Evolutionary conservation across 1,284 basidiomycete genomes (phyloP), one percentile per base, ranked within the genome.

Genomic region (Ceratobasidium sp.): DNA sequence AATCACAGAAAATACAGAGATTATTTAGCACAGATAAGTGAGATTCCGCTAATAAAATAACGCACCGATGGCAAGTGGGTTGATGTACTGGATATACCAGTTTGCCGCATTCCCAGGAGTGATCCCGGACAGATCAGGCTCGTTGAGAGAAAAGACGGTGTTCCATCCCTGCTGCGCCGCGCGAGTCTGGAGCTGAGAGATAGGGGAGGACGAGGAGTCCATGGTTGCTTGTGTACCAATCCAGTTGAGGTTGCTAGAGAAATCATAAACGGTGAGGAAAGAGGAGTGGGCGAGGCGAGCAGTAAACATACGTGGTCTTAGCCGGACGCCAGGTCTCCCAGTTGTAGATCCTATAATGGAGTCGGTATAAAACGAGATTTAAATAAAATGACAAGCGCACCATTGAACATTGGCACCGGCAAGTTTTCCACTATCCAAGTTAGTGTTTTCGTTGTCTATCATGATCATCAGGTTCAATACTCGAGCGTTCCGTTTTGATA

Each of bases 81-180:
- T 73, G 26, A 73, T 64, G 50, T 58, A 54, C 52, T 73, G 61
- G 38, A 64, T 73, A 32, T 73, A 73, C 72, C 72, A 73, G 43
- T 63, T 46, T 1, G 72, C 72, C 1, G 72, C 72, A 21, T 21
- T 54, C 44, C 1, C 2, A 2, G 72, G 43, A 18, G 49, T 50
- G 50, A 73, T 64, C 5, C 72, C 61, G 62, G 55, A 64, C 41
- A 73, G 7, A 47, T 73, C 72, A 18, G 72, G 61, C 52, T 73
- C 72, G 41, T 73, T 73, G 26, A 73, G 61, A 32, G 61, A 50
- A 41, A 73, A 66, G 11, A 73, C 72, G 18, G 64, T 69, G 41
- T 69, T 69, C 64, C 64, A 69, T 4, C 64, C 64, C 41, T 69
- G 64, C 18, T 69, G 64, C 2, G 72, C 72, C 2, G 72, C 72